Base-by-base conservation (phyloP, 495 filamentous ascomycete genomes). In the Lasiosphaeria hispida region DNA sequence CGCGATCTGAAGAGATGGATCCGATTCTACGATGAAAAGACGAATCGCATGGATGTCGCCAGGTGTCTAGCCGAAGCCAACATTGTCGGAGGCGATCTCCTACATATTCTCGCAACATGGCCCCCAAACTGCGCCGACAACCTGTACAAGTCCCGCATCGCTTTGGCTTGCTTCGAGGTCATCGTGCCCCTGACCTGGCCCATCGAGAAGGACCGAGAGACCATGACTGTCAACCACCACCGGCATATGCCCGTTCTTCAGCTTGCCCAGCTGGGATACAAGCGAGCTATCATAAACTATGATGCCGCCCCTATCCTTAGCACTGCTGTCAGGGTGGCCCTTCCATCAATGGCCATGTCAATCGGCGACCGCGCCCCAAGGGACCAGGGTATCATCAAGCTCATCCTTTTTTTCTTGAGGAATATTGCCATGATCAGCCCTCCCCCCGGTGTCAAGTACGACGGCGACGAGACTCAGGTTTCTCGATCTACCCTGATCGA, bases 171-270 rank as follows among this genome's bases (percentile, higher is more conserved):
- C 69, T 77, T 97, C 72, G 93, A 97, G 69, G 77, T 99, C 48
- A 83, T 99, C 60, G 91, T 96, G 1, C 92, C 93, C 33, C 77
- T 99, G 64, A 99, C 94, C 30, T 97, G 93, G 93, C 92, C 92
- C 9, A 77, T 94, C 57, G 91, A 97, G 61, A 85, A 88, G 60
- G 83, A 92, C 60, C 57, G 57, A 39, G 77, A 80, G 23, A 81
- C 89, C 61, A 94, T 93, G 87, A 97, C 91, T 4, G 77, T 90
- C 62, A 97, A 97, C 69, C 91, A 97, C 67, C 87, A 94, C 66
- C 84, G 90, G 45, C 95, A 99, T 72, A 78, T 89, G 19, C 90
- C 93, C 6, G 95, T 91, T 49, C 76, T 99, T 10, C 87, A 93
- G 69, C 82, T 95, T 55, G 88, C 89, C 1, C 95, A 97, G 63